Conservation (phyloP, 192 early-diverging fungal species). For the Backusella circina region DNA sequence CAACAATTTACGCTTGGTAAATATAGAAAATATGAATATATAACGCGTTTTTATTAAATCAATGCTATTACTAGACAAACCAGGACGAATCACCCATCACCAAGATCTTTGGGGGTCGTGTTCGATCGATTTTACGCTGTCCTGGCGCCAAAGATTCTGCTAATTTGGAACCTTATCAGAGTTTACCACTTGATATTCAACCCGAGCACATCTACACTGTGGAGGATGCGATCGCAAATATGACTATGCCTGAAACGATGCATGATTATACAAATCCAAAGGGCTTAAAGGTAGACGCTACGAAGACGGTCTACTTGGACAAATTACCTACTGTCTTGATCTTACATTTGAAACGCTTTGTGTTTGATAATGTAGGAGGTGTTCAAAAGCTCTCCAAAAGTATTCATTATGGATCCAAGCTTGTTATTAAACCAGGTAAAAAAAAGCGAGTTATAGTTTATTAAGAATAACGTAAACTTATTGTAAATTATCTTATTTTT, state of each 20-base stretch:
- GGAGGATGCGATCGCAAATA: slow-evolving; percentile 80
- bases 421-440: slow-evolving; percentile 63
- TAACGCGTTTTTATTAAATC: neutral
- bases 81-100: slow-evolving; percentile 74
- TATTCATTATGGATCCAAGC: slow-evolving; percentile 62
- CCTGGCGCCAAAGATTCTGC: slow-evolving; percentile 75
- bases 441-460: neutral
- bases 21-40: neutral
- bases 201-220: slow-evolving; percentile 69
- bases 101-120: slow-evolving; percentile 80
- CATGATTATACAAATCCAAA: slow-evolving; percentile 72
- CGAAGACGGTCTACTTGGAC: slow-evolving; percentile 84
- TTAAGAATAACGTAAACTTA: neutral
- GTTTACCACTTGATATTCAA: slow-evolving; percentile 83
- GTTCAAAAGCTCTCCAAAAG: slow-evolving; percentile 86
- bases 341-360: slow-evolving; percentile 92
- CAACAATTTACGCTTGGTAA: slow-evolving; percentile 54
- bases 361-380: slow-evolving; percentile 70
- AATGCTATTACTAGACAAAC: slow-evolving; percentile 44
- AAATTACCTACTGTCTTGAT: slow-evolving; percentile 85
- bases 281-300: slow-evolving; percentile 49
- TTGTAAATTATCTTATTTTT: neutral
- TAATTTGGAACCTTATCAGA: slow-evolving; percentile 84
- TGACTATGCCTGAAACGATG: slow-evolving; percentile 74
- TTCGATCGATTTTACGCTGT: slow-evolving; percentile 73